These are phyloP conservation scores for Sisymbrium altissimum DNA, from an alignment of 345 rosid species.

Conservation along the genomic window DNA sequence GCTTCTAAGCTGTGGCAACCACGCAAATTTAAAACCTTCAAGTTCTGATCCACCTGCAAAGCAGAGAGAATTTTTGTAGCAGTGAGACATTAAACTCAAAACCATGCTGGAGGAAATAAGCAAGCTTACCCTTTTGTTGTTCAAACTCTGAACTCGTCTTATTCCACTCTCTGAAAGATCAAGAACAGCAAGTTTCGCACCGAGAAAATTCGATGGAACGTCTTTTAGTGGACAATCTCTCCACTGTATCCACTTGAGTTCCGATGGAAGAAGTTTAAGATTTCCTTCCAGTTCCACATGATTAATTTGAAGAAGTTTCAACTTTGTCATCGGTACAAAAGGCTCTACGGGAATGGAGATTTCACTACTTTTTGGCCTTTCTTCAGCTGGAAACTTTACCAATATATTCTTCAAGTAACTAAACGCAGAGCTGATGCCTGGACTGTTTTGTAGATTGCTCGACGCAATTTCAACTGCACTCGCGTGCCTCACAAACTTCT, in stretches of 20 bases:
- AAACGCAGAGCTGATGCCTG: conserved; percentile 3
- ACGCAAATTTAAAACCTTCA: conserved; percentile 29
- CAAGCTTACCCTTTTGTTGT: conserved; percentile 30
- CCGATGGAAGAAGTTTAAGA: conserved; percentile 45
- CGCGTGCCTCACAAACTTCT: conserved; percentile 2
- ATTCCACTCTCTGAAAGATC: conserved; percentile 64
- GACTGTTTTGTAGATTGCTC: background rate
- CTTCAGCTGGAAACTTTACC: background rate
- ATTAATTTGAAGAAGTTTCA: conserved; percentile 66
- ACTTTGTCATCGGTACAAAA: conserved; percentile 44
- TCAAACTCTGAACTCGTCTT: conserved; percentile 32
- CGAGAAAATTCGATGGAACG: conserved; percentile 43
- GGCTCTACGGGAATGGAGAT: conserved; percentile 30
- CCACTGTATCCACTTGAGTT: conserved; percentile 72
- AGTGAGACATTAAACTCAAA: background rate
- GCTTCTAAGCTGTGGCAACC: conserved; percentile 28
- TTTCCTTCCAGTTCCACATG: conserved; percentile 49
- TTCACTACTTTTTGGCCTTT: conserved; percentile 17
- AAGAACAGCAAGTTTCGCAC: conserved; percentile 52
- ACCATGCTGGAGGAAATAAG: background rate
- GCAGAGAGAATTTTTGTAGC: background rate
- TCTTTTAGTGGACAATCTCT: conserved; percentile 47
- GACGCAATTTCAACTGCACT: background rate
- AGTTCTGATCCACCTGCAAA: conserved; percentile 21
- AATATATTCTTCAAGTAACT: conserved; percentile 22